Evolutionary conservation across 1,284 basidiomycete species (phyloP), one percentile per base, ranked within the genome.

Genomic region (Schizophyllum commune): DNA sequence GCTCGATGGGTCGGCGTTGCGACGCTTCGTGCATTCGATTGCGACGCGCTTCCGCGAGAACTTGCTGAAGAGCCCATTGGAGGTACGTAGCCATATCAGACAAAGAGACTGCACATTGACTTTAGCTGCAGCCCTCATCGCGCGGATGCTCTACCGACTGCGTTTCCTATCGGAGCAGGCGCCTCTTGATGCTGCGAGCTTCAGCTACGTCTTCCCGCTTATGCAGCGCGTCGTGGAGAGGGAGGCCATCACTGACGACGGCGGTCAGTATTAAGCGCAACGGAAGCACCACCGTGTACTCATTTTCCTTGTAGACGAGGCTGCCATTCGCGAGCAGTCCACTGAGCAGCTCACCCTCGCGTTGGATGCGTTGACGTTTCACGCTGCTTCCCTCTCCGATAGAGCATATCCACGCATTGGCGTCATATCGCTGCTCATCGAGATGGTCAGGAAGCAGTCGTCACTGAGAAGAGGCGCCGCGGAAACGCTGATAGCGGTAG

Each of bases 281-380:
- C 39, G 8, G 8, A 8, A 47, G 5, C 5, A 27, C 5, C 17
- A 8, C 17, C 9, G 9, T 3, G 2, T 47, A 47, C 9, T 47
- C 13, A 17, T 8, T 47, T 9, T 47, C 8, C 39, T 3, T 8
- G 39, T 17, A 47, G 39, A 47, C 17, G 39, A 47, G 9, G 39
- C 39, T 8, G 39, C 9, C 9, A 47, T 47, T 47, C 39, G 39
- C 13, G 39, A 47, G 17, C 39, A 47, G 17, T 47, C 39, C 17
- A 13, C 96, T 34, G 96, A 99, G 73, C 96, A 98, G 73, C 80
- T 97, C 6, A 82, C 92, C 8, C 80, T 99, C 20, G 83, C 87
- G 0, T 77, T 99, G 22, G 91, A 94, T 64, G 85, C 97, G 64
- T 84, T 99, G 66, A 88, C 84, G 62, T 94, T 92, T 74, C 94